Evolutionary conservation across 306 rosid species (phyloP), one percentile per base, ranked within the genome.

Genomic region (Dalbergia cultrata): DNA sequence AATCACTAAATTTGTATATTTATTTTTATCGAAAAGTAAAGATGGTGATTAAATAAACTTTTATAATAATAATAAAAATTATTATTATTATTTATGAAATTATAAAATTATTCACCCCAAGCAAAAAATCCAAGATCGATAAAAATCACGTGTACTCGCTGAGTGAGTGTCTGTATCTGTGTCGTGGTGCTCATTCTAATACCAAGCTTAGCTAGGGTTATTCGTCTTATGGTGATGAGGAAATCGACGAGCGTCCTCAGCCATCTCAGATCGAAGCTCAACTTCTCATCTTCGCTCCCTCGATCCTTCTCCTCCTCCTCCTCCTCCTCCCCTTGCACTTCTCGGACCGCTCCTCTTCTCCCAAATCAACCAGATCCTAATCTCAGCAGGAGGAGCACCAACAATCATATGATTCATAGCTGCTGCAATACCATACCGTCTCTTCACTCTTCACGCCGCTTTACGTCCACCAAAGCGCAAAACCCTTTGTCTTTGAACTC

Each of bases 391-490:
- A 35, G 41, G 41, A 35, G 41, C 41, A 35, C 5, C 22, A 33
- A 13, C 7, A 41, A 13, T 64, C 65, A 57, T n/a, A n/a, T n/a
- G n/a, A n/a, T n/a, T n/a, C n/a, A n/a, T 1, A 59, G 10, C 50
- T 37, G 35, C 11, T 37, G 35, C 11, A 13, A 82, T 33, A 14
- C 75, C 13, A 18, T n/a, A 9, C 74, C 71, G 7, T 13, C 83
- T 49, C 70, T 31, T 87, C 88, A 71, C 67, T 72, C 84, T 70
- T 45, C 75, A 10, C 84, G 62, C 12, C 88, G 88, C n/a, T 86
- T 87, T 49, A 80, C 87, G 31, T 92, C 92, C 75, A 83, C 78
- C 0, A 39, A 70, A 7, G 82, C 88, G 1, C 86, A 60, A 8
- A 65, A 62, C 19, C 86, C 34, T n/a, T 77, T 81, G 34, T 39